Evolutionary conservation across 371 early-diverging fungal species (phyloP), one percentile per base, ranked within the genome.

Genomic region (Blakeslea trispora): DNA sequence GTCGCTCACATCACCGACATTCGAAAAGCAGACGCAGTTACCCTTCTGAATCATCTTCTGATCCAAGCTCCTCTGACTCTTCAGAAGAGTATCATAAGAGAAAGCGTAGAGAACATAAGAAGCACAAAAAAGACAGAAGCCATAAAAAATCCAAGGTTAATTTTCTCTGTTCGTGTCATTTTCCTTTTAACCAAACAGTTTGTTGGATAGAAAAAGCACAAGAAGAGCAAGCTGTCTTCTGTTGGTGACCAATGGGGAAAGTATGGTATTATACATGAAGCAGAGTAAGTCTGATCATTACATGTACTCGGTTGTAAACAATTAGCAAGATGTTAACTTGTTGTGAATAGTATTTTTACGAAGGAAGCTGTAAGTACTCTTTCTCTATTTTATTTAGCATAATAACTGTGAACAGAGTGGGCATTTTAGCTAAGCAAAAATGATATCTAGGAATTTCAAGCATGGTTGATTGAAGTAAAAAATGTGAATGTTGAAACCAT

Each of bases 381-480:
- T 14, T 23, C 53, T 11, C 13, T 42, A 9, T 35, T 2, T 37
- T 19, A n/a, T 34, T 43, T 46, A 11, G 17, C n/a, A n/a, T n/a
- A n/a, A n/a, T n/a, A n/a, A n/a, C n/a, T n/a, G n/a, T n/a, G n/a
- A n/a, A n/a, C n/a, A n/a, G n/a, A n/a, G n/a, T n/a, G n/a, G n/a
- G n/a, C n/a, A n/a, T 31, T 3, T 14, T 45, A 3, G 11, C n/a
- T 37, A 17, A n/a, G 14, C 1, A 22, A 31, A 21, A 45, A 13
- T 8, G 18, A 42, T 17, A 28, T 7, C 3, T 68, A 85, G 76
- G 89, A 90, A 71, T 89, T 87, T 50, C 83, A 88, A 56, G 81
- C 87, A 17, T 91, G 91, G 91, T 50, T 91, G 13, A 69, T 88
- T 46, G 89, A 91, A 54, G 81, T 89, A 34, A 88, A 88, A 62